Percentiles rank a stretch among this genome's conserved stretches.
Evolutionary conservation across 208 protist species (phyloP).

Genomic region (Trypanosoma scelopori): DNA sequence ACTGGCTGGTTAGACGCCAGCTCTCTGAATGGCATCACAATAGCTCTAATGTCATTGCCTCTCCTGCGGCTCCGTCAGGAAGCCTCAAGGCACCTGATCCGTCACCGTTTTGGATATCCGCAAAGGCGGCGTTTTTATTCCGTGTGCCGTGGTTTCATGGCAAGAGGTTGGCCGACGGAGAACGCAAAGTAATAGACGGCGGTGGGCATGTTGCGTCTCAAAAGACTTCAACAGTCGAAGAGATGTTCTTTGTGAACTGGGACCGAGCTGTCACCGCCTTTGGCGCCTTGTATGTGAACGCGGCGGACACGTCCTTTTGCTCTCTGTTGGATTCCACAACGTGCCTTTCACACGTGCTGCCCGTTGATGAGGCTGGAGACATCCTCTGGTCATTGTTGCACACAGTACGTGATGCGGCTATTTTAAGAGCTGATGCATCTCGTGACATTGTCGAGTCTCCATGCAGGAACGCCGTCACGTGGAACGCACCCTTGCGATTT

Average conservation of each 20-base stretch:
- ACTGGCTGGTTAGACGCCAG: constrained; percentile 19
- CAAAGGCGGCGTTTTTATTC: not conserved
- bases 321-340: constrained; percentile 47
- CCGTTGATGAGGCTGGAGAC: constrained; percentile 40
- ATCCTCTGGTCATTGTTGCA: constrained; percentile 14
- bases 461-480: not conserved
- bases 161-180: not conserved
- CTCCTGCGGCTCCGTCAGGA: not conserved
- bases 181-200: not conserved
- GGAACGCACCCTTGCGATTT: constrained; percentile 5
- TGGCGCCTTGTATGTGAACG: constrained; percentile 38
- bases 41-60: not conserved
- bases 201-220: not conserved
- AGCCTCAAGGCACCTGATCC: not conserved
- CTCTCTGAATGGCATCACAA: constrained; percentile 12
- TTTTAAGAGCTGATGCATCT: not conserved
- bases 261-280: constrained; percentile 24
- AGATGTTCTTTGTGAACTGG: constrained; percentile 6
- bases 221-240: not conserved
- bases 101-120: constrained; percentile 26
- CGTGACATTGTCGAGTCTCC: not conserved
- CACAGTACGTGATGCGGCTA: not conserved
- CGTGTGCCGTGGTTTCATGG: not conserved
- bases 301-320: constrained; percentile 30
- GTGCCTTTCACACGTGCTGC: constrained; percentile 34